Evolutionary conservation across 169 alveolate species (phyloP).

Genomic region (Plasmodium chabaudi): DNA sequence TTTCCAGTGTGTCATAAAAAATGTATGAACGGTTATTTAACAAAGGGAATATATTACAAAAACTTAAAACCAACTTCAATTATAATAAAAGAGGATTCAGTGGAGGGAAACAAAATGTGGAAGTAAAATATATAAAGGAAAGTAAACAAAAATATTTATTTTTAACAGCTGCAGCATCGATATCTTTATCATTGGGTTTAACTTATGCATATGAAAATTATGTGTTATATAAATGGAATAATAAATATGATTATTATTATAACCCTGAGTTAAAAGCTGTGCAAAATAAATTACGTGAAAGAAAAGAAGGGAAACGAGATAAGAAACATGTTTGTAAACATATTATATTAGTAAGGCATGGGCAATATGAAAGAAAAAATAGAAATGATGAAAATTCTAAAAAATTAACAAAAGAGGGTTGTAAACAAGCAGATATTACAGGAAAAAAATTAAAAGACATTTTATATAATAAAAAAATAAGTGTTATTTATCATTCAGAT

Average conservation of each 20-base stretch:
- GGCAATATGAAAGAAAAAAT: conserved; percentile 75
- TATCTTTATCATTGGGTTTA: conserved; percentile 27
- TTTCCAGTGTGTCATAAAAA: too few relatives aligned
- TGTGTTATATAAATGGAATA: conserved; percentile 65
- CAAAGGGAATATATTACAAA: neutral
- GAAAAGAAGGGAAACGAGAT: conserved; percentile 65
- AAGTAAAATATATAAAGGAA: conserved; percentile 47
- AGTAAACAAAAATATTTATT: conserved; percentile 40
- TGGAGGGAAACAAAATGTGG: conserved; percentile 12
- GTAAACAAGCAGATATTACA: conserved; percentile 78
- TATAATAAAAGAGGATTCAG: conserved; percentile 24
- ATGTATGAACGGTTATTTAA: neutral
- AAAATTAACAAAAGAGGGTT: conserved; percentile 78
- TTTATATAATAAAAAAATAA: conserved; percentile 50
- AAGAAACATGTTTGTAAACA: conserved; percentile 65
- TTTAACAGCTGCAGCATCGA: conserved; percentile 53
- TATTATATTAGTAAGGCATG: conserved; percentile 81
- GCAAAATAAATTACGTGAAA: conserved; percentile 29
- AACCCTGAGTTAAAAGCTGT: conserved; percentile 37
- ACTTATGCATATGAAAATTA: conserved; percentile 69
- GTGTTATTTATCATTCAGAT: conserved; percentile 81
- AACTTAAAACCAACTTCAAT: neutral
- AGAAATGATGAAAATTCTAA: conserved; percentile 74
- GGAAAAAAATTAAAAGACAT: conserved; percentile 78
- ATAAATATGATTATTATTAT: conserved; percentile 62